Evolutionary conservation across 495 filamentous ascomycete genomes (phyloP), one percentile per base, ranked within the genome.

Genomic region (Aspergillus cavernicola): DNA sequence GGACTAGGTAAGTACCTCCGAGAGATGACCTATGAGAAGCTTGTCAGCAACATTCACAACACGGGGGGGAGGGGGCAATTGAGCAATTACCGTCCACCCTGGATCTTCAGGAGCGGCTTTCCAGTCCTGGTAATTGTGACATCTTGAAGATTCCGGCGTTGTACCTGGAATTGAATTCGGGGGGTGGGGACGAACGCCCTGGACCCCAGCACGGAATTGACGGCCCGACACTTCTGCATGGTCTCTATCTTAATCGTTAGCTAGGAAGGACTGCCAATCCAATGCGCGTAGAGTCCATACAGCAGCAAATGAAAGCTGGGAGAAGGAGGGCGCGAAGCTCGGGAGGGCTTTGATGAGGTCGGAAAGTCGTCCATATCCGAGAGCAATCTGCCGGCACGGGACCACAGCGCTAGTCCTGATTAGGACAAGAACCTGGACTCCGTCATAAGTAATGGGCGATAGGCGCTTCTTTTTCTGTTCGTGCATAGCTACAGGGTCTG

Each of bases 71-170:
- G 24, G 26, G 40, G 26, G 56, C 41, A 60, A 66, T 66, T 60
- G 67, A 36, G 45, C 44, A 70, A 80, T 77, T 68, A 92, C 90
- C 88, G 81, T 74, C 90, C 90, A 72, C 90, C 89, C 64, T 88
- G 85, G 52, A 82, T 72, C 67, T 89, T 84, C 65, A 93, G 73
- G 53, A 95, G 85, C 43, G 90, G 89, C 77, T 88, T 92, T 66
- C 90, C 90, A 39, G 90, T 95, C 59, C 90, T 77, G 50, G 89
- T 87, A 65, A 95, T 92, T 55, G 85, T 72, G 58, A 95, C 78
- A 77, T 95, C 90, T 64, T 87, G 85, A 55, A 93, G 69, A 61
- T 67, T 71, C 58, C 82, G 77, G 68, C 78, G 71, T 64, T 75
- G 75, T 46, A 69, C 54, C 45, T 74, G 70, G 59, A 70, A 69